Base-by-base conservation (phyloP, 768 basidiomycete species). In the Holtermanniella nyarrowii region DNA sequence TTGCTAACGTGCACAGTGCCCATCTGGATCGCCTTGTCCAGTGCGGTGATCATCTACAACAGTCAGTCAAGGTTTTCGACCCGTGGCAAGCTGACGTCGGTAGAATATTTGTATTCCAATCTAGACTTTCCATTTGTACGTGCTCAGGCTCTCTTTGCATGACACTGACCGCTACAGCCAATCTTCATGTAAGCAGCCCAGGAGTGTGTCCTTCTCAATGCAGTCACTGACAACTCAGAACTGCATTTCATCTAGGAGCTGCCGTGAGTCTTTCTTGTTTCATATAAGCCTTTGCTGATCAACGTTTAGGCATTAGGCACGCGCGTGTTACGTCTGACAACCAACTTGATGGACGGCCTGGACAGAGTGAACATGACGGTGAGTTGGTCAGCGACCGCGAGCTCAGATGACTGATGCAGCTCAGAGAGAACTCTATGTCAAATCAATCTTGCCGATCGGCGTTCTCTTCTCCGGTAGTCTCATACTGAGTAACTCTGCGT, bases 41-140 rank as follows among this genome's bases (percentile, higher is more conserved):
- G 87, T 3, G 65, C 82, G 5, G 90, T 95, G 67, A 95, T 95
- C 74, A 81, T 93, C 55, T 91, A 93, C 79, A 93, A 93, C 78
- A 91, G 89, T 72, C 83, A 82, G 67, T 89, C 62, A 90, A 86
- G 77, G 44, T 1, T 46, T 52, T 5, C 42, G 47, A 41, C 20
- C 27, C 44, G 1, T 48, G n/a, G 21, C 18, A 40, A 20, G 40
- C 14, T n/a, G 25, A 18, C 7, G 20, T 5, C 46, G 22, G 79
- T 42, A 61, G 63, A 68, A 61, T 68, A 65, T 49, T 57, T 68
- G 5, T 68, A 68, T 45, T 84, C 69, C 68, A 81, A 57, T 88
- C 90, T 77, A 77, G 79, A 71, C 87, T 77, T 75, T 87, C 90
- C 44, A 86, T 96, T 62, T 88, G 69, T 68, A 45, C 50, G 69